phyloP scores from a whole-genome alignment of 1,284 basidiomycete genomes.

The Malassezia yamatoensis region DNA sequence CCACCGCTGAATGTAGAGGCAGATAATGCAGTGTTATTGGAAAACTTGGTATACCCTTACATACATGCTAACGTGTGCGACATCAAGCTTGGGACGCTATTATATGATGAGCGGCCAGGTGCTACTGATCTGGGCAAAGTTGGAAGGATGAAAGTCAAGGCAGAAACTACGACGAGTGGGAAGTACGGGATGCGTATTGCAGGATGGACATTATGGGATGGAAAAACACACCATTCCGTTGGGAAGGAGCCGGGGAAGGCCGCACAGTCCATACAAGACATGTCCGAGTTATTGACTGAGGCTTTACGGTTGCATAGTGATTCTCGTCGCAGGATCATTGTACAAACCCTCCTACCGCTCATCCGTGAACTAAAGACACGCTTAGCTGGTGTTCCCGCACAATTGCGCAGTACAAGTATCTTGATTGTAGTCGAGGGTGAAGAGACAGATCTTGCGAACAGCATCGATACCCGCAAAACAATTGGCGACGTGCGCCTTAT shows the following conservation, averaged over 20 bases:
- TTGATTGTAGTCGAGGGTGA: slow-evolving; percentile 14
- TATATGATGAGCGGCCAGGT: slow-evolving; percentile 10
- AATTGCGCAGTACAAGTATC: slow-evolving; percentile 11
- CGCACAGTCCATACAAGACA: slow-evolving; percentile 4
- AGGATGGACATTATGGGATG: slow-evolving; percentile 8
- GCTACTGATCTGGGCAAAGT: slow-evolving; percentile 3
- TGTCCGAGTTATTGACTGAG: not conserved
- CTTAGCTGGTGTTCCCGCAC: not conserved
- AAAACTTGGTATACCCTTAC: slow-evolving; percentile 4
- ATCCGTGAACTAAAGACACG: not conserved
- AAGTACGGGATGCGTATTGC: slow-evolving; percentile 11
- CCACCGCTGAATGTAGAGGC: not conserved
- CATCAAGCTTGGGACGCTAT: slow-evolving; percentile 13
- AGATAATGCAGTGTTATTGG: not conserved
- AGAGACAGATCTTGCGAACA: not conserved
- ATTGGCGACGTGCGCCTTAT: slow-evolving; percentile 11
- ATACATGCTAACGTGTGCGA: slow-evolving; percentile 12
- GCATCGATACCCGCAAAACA: not conserved
- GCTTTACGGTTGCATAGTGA: not conserved
- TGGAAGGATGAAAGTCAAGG: slow-evolving; percentile 15
- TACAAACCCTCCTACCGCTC: slow-evolving; percentile 1
- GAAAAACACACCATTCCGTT: not conserved
- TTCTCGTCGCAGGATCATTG: not conserved
- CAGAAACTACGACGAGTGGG: slow-evolving; percentile 12
- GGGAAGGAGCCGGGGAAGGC: slow-evolving; percentile 15